These are phyloP conservation scores for Picea mariana DNA, from an alignment of 83 land plant genomes.

Conservation along the genomic window DNA sequence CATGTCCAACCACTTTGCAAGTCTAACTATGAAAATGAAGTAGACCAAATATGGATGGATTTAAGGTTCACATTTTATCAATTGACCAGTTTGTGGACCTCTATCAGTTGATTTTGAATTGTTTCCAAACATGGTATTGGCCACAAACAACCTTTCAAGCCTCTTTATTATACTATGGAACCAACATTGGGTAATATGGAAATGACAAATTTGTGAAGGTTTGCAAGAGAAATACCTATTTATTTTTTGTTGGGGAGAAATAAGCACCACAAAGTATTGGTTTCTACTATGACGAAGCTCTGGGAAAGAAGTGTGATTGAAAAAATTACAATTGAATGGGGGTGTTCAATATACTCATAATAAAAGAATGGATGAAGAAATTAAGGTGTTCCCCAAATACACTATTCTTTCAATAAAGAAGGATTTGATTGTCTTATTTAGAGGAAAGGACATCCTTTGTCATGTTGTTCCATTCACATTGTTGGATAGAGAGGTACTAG, in stretches of 20 bases:
- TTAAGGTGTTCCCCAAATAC: slow-evolving; percentile 87
- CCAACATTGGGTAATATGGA: slow-evolving; percentile 15
- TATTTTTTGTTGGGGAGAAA: slow-evolving; percentile 23
- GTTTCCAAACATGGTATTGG: slow-evolving; percentile 64
- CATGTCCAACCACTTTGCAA: slow-evolving; percentile 4
- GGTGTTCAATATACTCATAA: slow-evolving; percentile 58
- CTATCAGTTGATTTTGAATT: slow-evolving; percentile 94
- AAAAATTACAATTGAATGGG: slow-evolving; percentile 73
- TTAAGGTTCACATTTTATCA: slow-evolving; percentile 84
- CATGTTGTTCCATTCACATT: slow-evolving; percentile 51
- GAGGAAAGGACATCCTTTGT: slow-evolving; percentile 92
- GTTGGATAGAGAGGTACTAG: too few relatives aligned
- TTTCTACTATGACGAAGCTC: slow-evolving; percentile 64
- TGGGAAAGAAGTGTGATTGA: slow-evolving; percentile 75
- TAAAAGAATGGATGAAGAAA: slow-evolving; percentile 78
- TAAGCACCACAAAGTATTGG: slow-evolving; percentile 62
- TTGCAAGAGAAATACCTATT: too few relatives aligned
- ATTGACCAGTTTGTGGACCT: slow-evolving; percentile 88
- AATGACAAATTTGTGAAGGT: too few relatives aligned
- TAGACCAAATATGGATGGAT: slow-evolving; percentile 71
- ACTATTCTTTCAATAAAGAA: slow-evolving; percentile 79
- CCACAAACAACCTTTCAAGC: slow-evolving; percentile 79
- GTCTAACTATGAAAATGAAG: slow-evolving; percentile 53
- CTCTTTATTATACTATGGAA: slow-evolving; percentile 85
- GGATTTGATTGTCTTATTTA: slow-evolving; percentile 70